These are phyloP conservation scores for Carex kokanica DNA, from an alignment of 176 grass and related monocot species.

Conservation along the genomic window DNA sequence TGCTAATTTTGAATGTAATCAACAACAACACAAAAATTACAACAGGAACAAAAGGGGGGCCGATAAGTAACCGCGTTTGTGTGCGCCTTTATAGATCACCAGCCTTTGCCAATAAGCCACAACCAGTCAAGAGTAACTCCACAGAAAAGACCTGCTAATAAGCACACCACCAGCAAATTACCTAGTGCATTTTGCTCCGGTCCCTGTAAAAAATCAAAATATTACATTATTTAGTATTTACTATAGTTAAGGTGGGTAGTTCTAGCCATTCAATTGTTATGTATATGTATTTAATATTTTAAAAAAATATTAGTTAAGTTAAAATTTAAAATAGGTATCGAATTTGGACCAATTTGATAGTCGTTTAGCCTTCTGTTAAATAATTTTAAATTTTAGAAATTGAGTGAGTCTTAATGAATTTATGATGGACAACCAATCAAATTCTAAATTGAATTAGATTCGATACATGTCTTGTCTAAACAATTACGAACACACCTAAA, in stretches of 20 bases:
- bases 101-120: conserved; percentile 75
- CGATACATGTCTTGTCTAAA: no score
- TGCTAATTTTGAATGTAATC: neutral
- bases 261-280: no score
- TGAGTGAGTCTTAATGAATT: no score
- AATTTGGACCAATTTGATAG: no score
- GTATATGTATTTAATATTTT: no score
- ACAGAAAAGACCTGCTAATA: conserved; percentile 48
- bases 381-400: no score
- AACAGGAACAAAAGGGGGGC: neutral
- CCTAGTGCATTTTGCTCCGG: conserved; percentile 70
- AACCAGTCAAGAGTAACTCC: conserved; percentile 52
- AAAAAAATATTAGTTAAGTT: no score
- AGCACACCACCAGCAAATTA: conserved; percentile 57
- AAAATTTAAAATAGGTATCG: no score
- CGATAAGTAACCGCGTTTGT: neutral
- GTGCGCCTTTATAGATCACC: conserved; percentile 30
- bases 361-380: no score
- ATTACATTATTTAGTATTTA: neutral
- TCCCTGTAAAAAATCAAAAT: conserved; percentile 34
- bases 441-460: no score
- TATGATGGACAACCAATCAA: no score
- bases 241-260: neutral
- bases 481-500: no score
- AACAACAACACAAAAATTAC: neutral